phyloP scores from a whole-genome alignment of 805 yeast genomes.

The Debaryomyces hansenii region DNA sequence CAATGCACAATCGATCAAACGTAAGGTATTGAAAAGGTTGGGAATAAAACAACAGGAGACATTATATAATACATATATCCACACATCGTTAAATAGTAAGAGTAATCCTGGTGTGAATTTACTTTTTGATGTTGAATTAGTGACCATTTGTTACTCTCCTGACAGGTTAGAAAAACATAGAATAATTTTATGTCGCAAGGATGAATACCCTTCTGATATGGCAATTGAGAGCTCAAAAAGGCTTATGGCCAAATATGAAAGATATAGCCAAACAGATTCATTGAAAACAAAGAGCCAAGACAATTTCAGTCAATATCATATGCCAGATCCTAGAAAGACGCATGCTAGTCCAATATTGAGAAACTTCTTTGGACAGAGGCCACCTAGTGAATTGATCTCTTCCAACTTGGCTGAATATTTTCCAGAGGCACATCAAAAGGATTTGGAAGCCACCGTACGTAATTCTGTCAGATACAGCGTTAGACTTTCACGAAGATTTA shows the following conservation, averaged over 20 bases:
- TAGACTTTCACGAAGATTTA: slow-evolving; percentile 48
- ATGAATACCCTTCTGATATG: slow-evolving; percentile 60
- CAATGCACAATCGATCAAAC: slow-evolving; percentile 75
- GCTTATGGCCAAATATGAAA: slow-evolving; percentile 33
- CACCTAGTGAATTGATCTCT: slow-evolving; percentile 89
- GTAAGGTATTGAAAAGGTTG: slow-evolving; percentile 61
- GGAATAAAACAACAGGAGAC: slow-evolving; percentile 43
- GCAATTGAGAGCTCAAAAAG: slow-evolving; percentile 59
- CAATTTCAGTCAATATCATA: slow-evolving; percentile 21
- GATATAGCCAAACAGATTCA: slow-evolving; percentile 19
- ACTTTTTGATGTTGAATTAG: slow-evolving; percentile 75
- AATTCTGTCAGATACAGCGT: slow-evolving; percentile 82
- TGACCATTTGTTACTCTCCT: slow-evolving; percentile 76
- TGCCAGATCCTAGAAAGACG: slow-evolving; percentile 15
- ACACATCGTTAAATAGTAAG: slow-evolving; percentile 29
- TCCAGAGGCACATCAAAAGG: slow-evolving; percentile 74
- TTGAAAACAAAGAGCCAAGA: slow-evolving; percentile 13
- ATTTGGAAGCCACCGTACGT: slow-evolving; percentile 75
- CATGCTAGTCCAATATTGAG: slow-evolving; percentile 27
- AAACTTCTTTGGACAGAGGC: slow-evolving; percentile 80
- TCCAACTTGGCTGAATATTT: slow-evolving; percentile 87
- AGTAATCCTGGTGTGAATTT: slow-evolving; percentile 29
- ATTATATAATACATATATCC: slow-evolving; percentile 62
- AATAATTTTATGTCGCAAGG: slow-evolving; percentile 63
- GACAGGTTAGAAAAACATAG: slow-evolving; percentile 71